A percentile compares a stretch with the other conserved stretches of the same genome.
Evolutionary conservation across 1,284 basidiomycete species (phyloP).

Genomic region (Cryptococcus neoformans): DNA sequence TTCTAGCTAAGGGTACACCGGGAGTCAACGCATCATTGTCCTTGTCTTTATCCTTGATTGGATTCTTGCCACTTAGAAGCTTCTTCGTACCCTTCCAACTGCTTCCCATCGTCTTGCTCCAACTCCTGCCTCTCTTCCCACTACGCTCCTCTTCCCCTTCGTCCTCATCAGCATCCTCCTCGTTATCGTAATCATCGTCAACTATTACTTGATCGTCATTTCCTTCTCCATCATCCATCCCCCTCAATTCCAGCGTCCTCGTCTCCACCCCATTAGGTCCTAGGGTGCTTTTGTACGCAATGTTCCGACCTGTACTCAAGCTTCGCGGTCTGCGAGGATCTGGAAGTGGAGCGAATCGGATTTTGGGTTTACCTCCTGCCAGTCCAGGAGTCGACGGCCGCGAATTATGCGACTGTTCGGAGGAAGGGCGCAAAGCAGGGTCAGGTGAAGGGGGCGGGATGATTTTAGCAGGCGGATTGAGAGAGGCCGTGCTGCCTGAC

Average conservation of each 20-base stretch:
- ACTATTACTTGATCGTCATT: neutral
- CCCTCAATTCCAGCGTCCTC: constrained; percentile 17
- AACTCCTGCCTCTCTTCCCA: constrained; percentile 22
- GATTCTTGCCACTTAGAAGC: constrained; percentile 31
- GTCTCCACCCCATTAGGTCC: constrained; percentile 17
- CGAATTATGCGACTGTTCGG: neutral
- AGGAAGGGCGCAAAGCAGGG: neutral
- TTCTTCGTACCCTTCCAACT: constrained; percentile 45
- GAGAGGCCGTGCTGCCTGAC: neutral
- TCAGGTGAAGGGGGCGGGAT: neutral
- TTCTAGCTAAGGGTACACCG: constrained; percentile 45
- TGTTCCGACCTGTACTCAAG: constrained; percentile 42
- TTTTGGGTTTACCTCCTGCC: constrained; percentile 15
- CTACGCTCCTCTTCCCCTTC: constrained; percentile 17
- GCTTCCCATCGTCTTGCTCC: constrained; percentile 31
- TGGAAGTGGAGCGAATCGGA: constrained; percentile 49
- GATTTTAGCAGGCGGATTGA: neutral
- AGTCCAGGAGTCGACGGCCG: neutral
- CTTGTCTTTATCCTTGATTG: constrained; percentile 23
- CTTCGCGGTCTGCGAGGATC: constrained; percentile 43
- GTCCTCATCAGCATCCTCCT: neutral
- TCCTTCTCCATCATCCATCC: neutral
- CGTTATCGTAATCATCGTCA: neutral
- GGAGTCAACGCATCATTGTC: constrained; percentile 10
- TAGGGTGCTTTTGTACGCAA: constrained; percentile 18